Base-by-base conservation (phyloP, 129 eudicot genomes). In the Scalesia atractyloides region DNA sequence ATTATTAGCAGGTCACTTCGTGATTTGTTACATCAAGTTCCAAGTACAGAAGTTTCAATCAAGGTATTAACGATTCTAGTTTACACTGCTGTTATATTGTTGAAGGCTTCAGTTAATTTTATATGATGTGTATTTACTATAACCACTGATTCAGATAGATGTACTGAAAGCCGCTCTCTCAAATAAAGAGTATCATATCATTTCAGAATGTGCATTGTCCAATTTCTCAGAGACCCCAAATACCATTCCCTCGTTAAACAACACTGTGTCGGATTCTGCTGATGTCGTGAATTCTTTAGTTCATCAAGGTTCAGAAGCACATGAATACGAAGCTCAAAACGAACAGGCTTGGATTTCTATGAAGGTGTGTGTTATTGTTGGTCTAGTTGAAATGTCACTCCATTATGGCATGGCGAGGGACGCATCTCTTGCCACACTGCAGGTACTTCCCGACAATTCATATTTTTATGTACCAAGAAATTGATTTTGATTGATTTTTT, bases 181-280 rank as follows among this genome's bases (percentile, higher is more conserved):
- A 64, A 90, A 86, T 84, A 87, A 76, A 81, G 98, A 94, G 78
- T 94, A 94, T 73, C 86, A 90, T 73, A 88, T 94, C 60, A 90
- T 94, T 71, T 84, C 87, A 44, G 98, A 90, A 84, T 94, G 97
- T 83, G 97, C 98, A 10, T 77, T 84, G 74, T 77, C 88, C 65
- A 94, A 94, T 82, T 69, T 87, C 56, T 86, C 98, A 4, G 98
- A 94, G 87, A 69, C 87, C 77, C 97, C 98, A 22, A 87, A 88
- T 79, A 19, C 72, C 64, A 83, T 90, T 41, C 96, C 98, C 66
- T 82, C 82, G 9, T 33, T 90, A 43, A 69, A 73, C 70, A 73
- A 76, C 49, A 78, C 64, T 30, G 68, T 48, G 37, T 46, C 88
- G 20, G 70, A 82, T 69, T 82, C 85, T 16, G 72, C 70, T 76